Percentiles rank a stretch among this genome's conserved stretches.
phyloP scores from a whole-genome alignment of 1,284 basidiomycete species.

The Pseudozyma tsukubaensis region DNA sequence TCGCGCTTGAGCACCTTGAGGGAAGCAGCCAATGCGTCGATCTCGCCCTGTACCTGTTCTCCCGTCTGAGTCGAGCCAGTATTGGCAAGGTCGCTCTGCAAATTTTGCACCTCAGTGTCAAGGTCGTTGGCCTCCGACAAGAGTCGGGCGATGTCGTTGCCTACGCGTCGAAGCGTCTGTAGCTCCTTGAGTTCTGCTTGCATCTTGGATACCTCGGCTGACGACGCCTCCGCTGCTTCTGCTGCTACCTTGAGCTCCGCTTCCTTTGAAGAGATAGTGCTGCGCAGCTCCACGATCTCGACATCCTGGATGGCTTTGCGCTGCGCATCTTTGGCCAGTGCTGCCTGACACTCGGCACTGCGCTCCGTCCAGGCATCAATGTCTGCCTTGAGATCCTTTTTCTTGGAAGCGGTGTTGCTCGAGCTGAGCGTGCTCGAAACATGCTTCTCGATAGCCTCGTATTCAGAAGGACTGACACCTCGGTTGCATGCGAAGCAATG shows the following conservation, averaged over 20 bases:
- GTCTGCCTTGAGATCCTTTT: constrained; percentile 76
- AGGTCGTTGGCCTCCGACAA: constrained; percentile 35
- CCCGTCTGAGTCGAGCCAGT: constrained; percentile 57
- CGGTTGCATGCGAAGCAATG: constrained; percentile 83
- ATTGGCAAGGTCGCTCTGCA: constrained; percentile 51
- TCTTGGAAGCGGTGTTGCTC: constrained; percentile 71
- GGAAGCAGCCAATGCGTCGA: constrained; percentile 50
- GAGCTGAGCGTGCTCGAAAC: constrained; percentile 56
- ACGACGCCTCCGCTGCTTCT: constrained; percentile 62
- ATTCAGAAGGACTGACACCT: constrained; percentile 75
- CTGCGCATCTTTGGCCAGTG: constrained; percentile 72
- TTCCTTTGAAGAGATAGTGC: constrained; percentile 75
- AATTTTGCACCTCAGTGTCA: constrained; percentile 39
- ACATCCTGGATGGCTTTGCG: constrained; percentile 44
- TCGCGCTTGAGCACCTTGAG: constrained; percentile 57
- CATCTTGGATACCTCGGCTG: constrained; percentile 30
- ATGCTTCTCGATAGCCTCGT: constrained; percentile 65
- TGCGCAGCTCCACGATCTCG: constrained; percentile 72
- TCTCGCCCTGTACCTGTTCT: constrained; percentile 55
- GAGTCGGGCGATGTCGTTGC: constrained; percentile 47
- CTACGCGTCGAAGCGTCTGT: constrained; percentile 39
- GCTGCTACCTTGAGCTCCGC: constrained; percentile 34
- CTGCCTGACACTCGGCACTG: constrained; percentile 73
- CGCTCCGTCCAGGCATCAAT: constrained; percentile 70
- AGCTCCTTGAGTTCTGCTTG: constrained; percentile 51